Evolutionary conservation across 148 eudicot species (phyloP), one percentile per base, ranked within the genome.

Genomic region (Chenopodium album): DNA sequence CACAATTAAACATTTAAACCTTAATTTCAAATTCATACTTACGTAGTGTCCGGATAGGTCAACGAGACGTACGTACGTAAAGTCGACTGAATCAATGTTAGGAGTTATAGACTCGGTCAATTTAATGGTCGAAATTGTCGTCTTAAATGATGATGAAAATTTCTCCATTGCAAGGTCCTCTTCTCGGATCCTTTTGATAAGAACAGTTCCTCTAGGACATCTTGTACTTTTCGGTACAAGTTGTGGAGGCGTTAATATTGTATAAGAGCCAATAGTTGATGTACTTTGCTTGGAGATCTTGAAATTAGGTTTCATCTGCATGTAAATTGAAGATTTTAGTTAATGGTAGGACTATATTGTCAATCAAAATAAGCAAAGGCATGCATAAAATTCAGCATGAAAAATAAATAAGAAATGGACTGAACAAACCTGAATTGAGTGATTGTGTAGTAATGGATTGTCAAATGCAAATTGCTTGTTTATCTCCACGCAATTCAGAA

Each of bases 151-250:
- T n/a, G 64, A 20, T 46, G 67, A n/a, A 31, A 66, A 66, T 34
- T 75, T 85, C n/a, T 26, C 52, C 65, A 31, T 31, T 32, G 76
- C 69, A 78, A 85, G 64, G 23, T 85, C 87, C 73, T 85, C 73
- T 26, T 78, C 75, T 75, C 19, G 44, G 9, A 79, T 20, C 76
- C 87, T 78, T 79, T 29, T 82, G 47, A 85, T 67, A 10, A 68
- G 41, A 59, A 85, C 80, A 0, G 82, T 85, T 56, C 87, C 85
- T 44, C 29, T 41, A 1, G 87, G 82, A 37, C 87, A 85, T 73
- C 14, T 78, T 16, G 78, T 31, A 22, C 28, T 84, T 29, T 37
- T 69, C 1, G 73, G 68, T 46, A 81, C 14, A 28, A 85, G 17
- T 54, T 74, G 75, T 67, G 76, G 68, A 47, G 50, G 31, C 7